Conservation (phyloP, 805 yeast species). For the Saccharomyces cerevisiae region DNA sequence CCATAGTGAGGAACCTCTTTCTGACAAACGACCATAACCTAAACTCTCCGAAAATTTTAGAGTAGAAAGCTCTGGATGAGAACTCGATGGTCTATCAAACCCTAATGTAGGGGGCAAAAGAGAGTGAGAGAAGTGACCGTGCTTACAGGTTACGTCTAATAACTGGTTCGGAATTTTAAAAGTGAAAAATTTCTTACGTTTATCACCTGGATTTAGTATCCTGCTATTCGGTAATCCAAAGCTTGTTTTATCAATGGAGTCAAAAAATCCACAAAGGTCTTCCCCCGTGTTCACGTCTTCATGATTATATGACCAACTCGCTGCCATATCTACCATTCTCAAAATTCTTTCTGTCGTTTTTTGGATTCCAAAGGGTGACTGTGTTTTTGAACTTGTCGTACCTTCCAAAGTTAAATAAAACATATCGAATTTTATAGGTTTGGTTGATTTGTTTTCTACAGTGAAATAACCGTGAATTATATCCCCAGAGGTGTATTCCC, state of each 20-base stretch:
- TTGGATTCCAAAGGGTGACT: not conserved
- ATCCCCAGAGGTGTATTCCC: conserved; percentile 47
- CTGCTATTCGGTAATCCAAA: conserved; percentile 38
- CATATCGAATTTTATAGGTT: conserved; percentile 45
- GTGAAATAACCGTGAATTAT: conserved; percentile 39
- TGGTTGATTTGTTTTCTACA: conserved; percentile 34
- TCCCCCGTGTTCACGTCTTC: conserved; percentile 11
- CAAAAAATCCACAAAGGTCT: conserved; percentile 2
- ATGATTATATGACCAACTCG: conserved; percentile 37
- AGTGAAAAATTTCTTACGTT: conserved; percentile 45
- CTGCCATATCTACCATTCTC: conserved; percentile 41
- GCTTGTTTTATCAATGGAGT: conserved; percentile 15
- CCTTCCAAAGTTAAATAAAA: conserved; percentile 49
- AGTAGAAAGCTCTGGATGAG: conserved; percentile 9
- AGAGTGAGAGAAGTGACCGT: conserved; percentile 25
- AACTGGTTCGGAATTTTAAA: conserved; percentile 45
- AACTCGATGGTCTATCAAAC: conserved; percentile 14
- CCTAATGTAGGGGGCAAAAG: conserved; percentile 35
- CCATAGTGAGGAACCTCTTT: conserved; percentile 42
- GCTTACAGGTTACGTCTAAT: conserved; percentile 42
- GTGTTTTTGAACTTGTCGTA: conserved; percentile 18
- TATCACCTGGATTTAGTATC: conserved; percentile 35
- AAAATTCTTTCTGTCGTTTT: conserved; percentile 29
- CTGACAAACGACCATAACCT: conserved; percentile 44
- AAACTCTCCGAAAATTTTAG: conserved; percentile 29